Percentiles rank a stretch among this genome's conserved stretches.
These are phyloP conservation scores for Fraxinus platypoda DNA, from an alignment of 305 asterid genomes.

Conservation along the genomic window DNA sequence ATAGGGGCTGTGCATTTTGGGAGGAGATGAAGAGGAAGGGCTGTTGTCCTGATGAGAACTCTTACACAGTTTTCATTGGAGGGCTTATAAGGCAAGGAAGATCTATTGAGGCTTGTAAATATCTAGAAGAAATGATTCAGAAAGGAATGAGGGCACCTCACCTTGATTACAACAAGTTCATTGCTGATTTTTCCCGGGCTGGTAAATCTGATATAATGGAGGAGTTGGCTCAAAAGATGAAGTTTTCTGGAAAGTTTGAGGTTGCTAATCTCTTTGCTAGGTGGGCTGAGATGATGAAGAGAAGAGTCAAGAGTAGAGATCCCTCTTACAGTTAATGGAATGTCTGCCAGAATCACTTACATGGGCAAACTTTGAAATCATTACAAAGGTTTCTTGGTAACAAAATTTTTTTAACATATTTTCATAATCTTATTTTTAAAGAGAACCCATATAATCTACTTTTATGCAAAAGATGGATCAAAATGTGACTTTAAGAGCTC, in stretches of 20 bases:
- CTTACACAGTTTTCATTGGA: slow-evolving; percentile 61
- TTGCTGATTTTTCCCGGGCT: slow-evolving; percentile 50
- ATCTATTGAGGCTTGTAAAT: slow-evolving; percentile 57
- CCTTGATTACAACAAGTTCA: slow-evolving; percentile 58
- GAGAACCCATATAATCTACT: not conserved
- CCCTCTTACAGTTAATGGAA: not conserved
- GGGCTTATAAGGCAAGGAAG: slow-evolving; percentile 75
- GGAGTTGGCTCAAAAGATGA: slow-evolving; percentile 57
- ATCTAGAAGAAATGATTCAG: slow-evolving; percentile 73
- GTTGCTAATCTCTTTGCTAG: slow-evolving; percentile 49
- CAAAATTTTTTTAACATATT: not conserved
- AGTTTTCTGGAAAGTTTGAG: slow-evolving; percentile 56
- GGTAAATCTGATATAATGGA: slow-evolving; percentile 50
- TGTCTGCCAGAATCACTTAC: slow-evolving; percentile 1
- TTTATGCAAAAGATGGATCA: not conserved
- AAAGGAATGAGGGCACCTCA: slow-evolving; percentile 87
- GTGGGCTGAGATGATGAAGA: slow-evolving; percentile 58
- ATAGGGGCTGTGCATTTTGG: slow-evolving; percentile 74
- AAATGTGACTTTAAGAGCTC: not conserved
- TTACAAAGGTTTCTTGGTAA: slow-evolving; percentile 14
- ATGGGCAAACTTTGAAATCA: not conserved
- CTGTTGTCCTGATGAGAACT: slow-evolving; percentile 81
- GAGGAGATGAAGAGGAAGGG: slow-evolving; percentile 86
- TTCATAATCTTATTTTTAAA: not conserved
- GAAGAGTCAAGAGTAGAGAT: slow-evolving; percentile 31